A percentile compares a stretch with the other conserved stretches of the same genome.
These are phyloP conservation scores for Carnegiea gigantea DNA, from an alignment of 179 eudicot genomes.

Conservation along the genomic window DNA sequence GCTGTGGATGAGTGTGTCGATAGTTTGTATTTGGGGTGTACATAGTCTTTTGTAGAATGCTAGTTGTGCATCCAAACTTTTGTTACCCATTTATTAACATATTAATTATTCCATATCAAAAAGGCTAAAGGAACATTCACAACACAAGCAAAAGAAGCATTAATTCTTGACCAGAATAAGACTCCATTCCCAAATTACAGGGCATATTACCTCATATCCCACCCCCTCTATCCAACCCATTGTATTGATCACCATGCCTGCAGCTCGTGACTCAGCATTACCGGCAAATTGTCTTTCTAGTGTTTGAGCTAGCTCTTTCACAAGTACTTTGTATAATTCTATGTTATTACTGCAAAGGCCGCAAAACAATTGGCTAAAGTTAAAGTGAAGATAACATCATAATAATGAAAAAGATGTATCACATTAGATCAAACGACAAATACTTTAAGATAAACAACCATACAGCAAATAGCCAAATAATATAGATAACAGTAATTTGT, in stretches of 20 bases:
- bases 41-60: too few species aligned
- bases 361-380: slow-evolving; percentile 3
- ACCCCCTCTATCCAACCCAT: slow-evolving; percentile 98
- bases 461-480: neutral
- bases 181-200: neutral
- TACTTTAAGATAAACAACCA: neutral
- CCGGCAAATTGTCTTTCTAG: slow-evolving; percentile 85
- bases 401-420: neutral
- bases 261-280: slow-evolving; percentile 87
- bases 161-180: neutral
- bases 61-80: too few species aligned
- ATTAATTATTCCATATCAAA: too few species aligned
- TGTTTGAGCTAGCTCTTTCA: slow-evolving; percentile 82
- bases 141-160: neutral
- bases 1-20: too few species aligned
- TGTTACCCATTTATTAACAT: too few species aligned
- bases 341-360: slow-evolving; percentile 60
- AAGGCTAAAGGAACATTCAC: neutral
- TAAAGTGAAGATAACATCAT: neutral
- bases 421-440: neutral
- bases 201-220: slow-evolving; percentile 76
- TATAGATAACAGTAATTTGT: neutral
- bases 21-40: too few species aligned
- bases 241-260: slow-evolving; percentile 97
- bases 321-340: slow-evolving; percentile 77